Base-by-base conservation (phyloP, 495 filamentous ascomycete genomes). In the Penicillium riverlandense region DNA sequence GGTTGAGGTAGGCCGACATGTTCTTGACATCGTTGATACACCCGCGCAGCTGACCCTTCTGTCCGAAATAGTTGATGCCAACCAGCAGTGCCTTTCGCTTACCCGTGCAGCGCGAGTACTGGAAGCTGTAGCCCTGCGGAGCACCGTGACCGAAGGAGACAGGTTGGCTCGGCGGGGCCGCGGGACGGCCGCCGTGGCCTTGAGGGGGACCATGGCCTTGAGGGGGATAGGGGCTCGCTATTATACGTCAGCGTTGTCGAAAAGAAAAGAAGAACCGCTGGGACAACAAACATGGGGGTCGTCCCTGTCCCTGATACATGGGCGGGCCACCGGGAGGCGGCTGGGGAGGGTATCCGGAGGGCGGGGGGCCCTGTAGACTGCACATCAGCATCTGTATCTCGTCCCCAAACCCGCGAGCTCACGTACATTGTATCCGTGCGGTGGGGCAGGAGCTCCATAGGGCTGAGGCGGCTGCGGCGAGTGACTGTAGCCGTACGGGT, bases 11-110 rank as follows among this genome's bases (percentile, higher is more conserved):
- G 41, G 75, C 72, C 16, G 88, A 94, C 92, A 98, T 94, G 61
- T 97, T 97, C 69, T 90, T 86, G 34, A 96, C 94, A 62, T 98
- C 92, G 62, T 97, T 97, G 72, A 97, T 97, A 61, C 92, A 98
- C 40, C 92, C 92, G 38, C 90, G 69, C 35, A 98, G 71, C 71
- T 97, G 88, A 43, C 90, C 91, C 42, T 85, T 80, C 62, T 97
- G 92, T 36, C 84, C 80, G 53, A 96, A 96, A 65, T 98, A 98
- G 69, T 98, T 98, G 72, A 97, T 96, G 33, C 92, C 92, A 47
- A 98, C 95, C 48, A 98, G 66, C 29, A 98, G 71, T 15, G 92
- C 92, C 76, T 96, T 98, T 57, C 89, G 72, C 54, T 84, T 80
- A 14, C 92, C 92, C 4, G 86, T 91, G 58, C 92, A 98, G 43